A percentile compares a stretch with the other conserved stretches of the same genome.
phyloP scores from a whole-genome alignment of 1,284 basidiomycete genomes.

The Fomitiporia mediterranea region DNA sequence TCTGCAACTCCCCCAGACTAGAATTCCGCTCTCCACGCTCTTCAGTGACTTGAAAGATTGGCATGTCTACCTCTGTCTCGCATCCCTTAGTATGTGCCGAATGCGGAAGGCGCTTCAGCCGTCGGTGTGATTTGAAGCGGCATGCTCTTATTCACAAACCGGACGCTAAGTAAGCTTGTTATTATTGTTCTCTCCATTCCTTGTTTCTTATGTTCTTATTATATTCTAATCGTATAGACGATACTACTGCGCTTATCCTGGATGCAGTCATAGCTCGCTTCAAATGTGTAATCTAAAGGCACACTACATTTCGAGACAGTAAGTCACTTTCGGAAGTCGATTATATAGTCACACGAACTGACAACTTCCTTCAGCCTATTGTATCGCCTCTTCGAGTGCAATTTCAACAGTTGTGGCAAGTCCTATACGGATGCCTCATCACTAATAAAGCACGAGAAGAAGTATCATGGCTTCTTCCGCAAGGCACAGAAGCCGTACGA shows the following conservation, averaged over 20 bases:
- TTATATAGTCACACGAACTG: background rate
- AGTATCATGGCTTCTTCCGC: background rate
- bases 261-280: background rate
- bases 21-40: no score
- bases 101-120: background rate
- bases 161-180: background rate
- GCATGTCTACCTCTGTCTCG: background rate
- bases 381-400: background rate
- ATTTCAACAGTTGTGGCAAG: background rate
- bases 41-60: no score
- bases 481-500: background rate
- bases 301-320: background rate
- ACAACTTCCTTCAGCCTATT: background rate
- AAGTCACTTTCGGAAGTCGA: background rate
- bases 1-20: no score
- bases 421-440: background rate
- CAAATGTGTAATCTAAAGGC: background rate
- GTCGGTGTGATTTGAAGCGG: background rate
- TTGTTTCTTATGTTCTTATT: background rate
- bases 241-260: background rate
- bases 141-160: background rate
- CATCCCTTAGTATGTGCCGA: background rate
- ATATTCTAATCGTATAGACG: background rate
- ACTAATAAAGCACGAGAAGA: conserved; percentile 2
- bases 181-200: background rate